Evolutionary conservation across 257 asterid genomes (phyloP).

Genomic region (Anisodus tanguticus): DNA sequence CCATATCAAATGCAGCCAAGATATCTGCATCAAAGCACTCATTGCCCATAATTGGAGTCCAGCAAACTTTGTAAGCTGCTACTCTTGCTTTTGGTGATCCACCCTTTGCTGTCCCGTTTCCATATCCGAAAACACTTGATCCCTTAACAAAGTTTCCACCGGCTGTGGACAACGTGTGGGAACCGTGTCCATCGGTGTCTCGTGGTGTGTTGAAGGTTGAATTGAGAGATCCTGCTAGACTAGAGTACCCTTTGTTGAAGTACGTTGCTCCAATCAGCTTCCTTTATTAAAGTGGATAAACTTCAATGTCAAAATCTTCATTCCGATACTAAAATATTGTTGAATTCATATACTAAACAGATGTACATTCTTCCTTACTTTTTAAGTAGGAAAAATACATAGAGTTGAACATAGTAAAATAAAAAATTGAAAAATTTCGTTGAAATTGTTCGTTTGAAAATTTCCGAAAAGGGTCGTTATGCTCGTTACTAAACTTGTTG

Average conservation of each 20-base stretch:
- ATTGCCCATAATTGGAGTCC: slow-evolving; percentile 66
- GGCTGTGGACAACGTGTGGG: slow-evolving; percentile 92
- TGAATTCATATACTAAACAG: neutral
- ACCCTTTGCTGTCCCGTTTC: slow-evolving; percentile 93
- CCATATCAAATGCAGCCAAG: slow-evolving; percentile 80
- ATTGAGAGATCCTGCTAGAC: slow-evolving; percentile 66
- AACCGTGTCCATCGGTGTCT: slow-evolving; percentile 86
- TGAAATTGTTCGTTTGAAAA: too few relatives aligned
- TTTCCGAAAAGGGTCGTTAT: too few relatives aligned
- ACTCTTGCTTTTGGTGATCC: slow-evolving; percentile 94
- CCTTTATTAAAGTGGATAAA: slow-evolving; percentile 43
- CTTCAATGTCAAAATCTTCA: neutral
- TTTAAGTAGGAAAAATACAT: neutral
- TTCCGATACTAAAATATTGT: neutral
- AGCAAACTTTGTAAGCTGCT: slow-evolving; percentile 96
- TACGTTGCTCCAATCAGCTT: slow-evolving; percentile 93
- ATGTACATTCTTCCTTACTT: neutral
- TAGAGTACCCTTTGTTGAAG: slow-evolving; percentile 74
- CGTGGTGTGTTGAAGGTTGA: slow-evolving; percentile 66
- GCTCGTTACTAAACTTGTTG: too few relatives aligned
- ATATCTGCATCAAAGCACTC: slow-evolving; percentile 92
- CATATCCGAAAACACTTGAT: slow-evolving; percentile 74
- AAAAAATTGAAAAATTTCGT: too few relatives aligned
- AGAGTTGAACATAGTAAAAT: too few relatives aligned
- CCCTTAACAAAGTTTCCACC: slow-evolving; percentile 74